These are phyloP conservation scores for Colletotrichum tabaci DNA, from an alignment of 2,329 filamentous ascomycete genomes.

Conservation along the genomic window DNA sequence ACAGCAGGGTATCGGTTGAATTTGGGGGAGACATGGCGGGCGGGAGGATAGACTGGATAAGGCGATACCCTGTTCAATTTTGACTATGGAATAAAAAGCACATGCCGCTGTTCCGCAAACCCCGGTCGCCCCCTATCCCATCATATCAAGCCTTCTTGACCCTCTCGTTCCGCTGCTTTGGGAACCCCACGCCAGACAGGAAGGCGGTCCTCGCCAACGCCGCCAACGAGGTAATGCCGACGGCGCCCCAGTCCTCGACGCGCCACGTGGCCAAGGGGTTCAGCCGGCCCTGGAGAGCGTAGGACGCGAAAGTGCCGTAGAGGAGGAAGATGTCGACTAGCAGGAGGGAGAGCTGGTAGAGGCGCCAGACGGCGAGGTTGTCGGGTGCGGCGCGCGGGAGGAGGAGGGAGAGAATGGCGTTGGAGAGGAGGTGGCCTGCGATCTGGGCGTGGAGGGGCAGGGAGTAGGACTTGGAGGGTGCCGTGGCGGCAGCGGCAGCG, in stretches of 20 bases:
- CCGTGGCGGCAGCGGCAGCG: background rate
- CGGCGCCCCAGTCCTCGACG: constrained; percentile 26
- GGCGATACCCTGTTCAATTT: constrained; percentile 42
- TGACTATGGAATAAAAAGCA: constrained; percentile 1
- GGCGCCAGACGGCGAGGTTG: background rate
- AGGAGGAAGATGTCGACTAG: constrained; percentile 27
- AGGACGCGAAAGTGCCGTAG: constrained; percentile 12
- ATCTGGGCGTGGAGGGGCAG: constrained; percentile 33
- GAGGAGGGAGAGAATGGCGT: constrained; percentile 22
- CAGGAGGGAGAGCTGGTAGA: constrained; percentile 28
- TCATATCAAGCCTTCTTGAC: background rate
- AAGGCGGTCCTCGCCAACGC: constrained; percentile 7
- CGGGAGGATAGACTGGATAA: constrained; percentile 42
- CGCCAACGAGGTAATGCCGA: constrained; percentile 15
- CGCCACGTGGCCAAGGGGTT: constrained; percentile 24
- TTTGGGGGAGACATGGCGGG: constrained; percentile 8
- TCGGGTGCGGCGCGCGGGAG: constrained; percentile 8
- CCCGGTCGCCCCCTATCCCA: background rate
- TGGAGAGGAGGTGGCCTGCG: constrained; percentile 24
- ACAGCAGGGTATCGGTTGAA: constrained; percentile 30
- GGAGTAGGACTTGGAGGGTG: background rate
- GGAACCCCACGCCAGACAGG: constrained; percentile 13
- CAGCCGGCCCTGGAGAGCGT: background rate
- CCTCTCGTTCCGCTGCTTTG: background rate
- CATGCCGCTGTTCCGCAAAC: background rate